phyloP scores from a whole-genome alignment of 2,329 filamentous ascomycete genomes.

The Byssothecium circinans region DNA sequence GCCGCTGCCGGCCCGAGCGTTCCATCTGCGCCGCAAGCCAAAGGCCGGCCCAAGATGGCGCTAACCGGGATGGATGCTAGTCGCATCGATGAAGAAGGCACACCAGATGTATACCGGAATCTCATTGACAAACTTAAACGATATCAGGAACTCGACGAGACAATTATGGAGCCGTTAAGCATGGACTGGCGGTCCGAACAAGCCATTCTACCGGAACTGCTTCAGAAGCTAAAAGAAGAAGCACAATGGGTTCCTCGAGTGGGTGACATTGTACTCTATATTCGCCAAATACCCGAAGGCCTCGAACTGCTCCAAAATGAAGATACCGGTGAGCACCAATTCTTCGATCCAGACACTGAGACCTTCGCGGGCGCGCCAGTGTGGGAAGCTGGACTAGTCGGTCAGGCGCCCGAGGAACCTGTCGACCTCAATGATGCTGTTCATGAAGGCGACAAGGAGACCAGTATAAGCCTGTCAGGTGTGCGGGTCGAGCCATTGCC shows the following conservation, averaged over 20 bases:
- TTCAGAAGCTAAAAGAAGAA: conserved; percentile 48
- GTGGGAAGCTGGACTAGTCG: conserved; percentile 62
- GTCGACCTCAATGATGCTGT: conserved; percentile 52
- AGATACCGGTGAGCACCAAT: conserved; percentile 18
- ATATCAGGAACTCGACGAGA: conserved; percentile 45
- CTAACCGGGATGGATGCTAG: conserved; percentile 22
- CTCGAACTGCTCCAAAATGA: conserved; percentile 36
- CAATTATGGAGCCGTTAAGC: conserved; percentile 53
- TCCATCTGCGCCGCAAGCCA: conserved; percentile 10
- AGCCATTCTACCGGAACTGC: conserved; percentile 44
- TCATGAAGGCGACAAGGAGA: conserved; percentile 42
- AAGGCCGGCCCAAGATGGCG: conserved; percentile 23
- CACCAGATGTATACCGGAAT: conserved; percentile 55
- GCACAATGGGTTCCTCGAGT: conserved; percentile 56
- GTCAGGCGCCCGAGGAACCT: conserved; percentile 52
- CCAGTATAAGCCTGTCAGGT: conserved; percentile 54
- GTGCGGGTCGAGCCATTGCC: conserved; percentile 61
- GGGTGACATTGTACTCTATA: conserved; percentile 61
- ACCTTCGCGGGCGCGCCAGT: conserved; percentile 45
- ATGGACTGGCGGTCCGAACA: conserved; percentile 61
- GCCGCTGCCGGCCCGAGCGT: too few species aligned
- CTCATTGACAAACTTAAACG: conserved; percentile 53
- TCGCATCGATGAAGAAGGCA: conserved; percentile 56
- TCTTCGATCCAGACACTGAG: conserved; percentile 23
- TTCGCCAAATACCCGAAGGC: conserved; percentile 34